phyloP scores from a whole-genome alignment of 352 stramenopile species.

The Phytophthora aleatoria region DNA sequence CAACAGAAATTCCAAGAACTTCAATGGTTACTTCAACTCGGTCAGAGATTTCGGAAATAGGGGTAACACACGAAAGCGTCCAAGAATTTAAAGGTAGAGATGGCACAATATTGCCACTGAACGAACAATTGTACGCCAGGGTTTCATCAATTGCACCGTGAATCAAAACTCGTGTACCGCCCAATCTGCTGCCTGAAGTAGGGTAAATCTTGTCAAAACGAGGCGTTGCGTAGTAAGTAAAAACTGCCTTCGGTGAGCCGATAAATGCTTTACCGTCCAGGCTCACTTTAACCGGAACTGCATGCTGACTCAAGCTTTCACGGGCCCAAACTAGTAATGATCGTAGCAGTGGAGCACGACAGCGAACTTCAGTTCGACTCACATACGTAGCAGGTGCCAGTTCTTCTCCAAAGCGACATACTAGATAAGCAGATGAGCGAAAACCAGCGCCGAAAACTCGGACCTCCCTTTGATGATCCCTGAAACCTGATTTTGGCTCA shows the following conservation, averaged over 20 bases:
- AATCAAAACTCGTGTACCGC: conserved; percentile 31
- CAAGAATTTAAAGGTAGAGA: conserved; percentile 25
- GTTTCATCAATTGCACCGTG: conserved; percentile 26
- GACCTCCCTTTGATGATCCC: conserved; percentile 17
- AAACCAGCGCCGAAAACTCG: conserved; percentile 38
- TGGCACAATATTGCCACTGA: conserved; percentile 11
- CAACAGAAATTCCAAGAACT: conserved; percentile 1
- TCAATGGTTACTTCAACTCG: conserved; percentile 8
- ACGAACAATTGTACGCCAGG: conserved; percentile 37
- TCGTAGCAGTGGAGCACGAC: conserved; percentile 12
- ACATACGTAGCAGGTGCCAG: conserved; percentile 22
- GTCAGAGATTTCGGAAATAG: background rate
- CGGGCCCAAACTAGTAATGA: background rate
- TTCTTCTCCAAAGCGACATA: conserved; percentile 37
- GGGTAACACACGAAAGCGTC: conserved; percentile 28
- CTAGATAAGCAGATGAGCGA: conserved; percentile 4
- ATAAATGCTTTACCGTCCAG: conserved; percentile 36
- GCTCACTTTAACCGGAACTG: conserved; percentile 32
- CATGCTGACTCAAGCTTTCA: background rate
- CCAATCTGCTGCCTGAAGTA: conserved; percentile 23
- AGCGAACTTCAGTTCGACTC: conserved; percentile 35
- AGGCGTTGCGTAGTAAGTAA: conserved; percentile 30
- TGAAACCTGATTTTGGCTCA: conserved; percentile 24
- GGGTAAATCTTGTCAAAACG: conserved; percentile 28
- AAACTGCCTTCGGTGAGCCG: conserved; percentile 5